Conservation (phyloP, 495 filamentous ascomycete species). For the Neurospora cerealis region DNA sequence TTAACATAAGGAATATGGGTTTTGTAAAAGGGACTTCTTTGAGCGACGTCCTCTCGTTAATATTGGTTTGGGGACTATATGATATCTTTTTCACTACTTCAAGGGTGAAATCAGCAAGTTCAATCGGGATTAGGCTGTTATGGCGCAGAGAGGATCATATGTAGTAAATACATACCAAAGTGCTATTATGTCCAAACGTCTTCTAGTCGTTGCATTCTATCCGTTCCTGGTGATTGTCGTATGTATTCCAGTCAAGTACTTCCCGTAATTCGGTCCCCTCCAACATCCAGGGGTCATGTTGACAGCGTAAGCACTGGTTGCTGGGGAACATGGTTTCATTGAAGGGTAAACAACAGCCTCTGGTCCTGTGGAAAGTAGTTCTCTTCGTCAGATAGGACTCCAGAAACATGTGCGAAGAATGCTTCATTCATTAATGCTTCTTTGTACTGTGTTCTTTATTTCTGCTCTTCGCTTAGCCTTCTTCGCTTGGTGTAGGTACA, state of each 20-base stretch:
- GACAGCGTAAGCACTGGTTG: background rate
- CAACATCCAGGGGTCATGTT: background rate
- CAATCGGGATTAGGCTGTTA: background rate
- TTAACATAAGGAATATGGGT: background rate
- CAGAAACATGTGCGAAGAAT: background rate
- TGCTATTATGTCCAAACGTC: background rate
- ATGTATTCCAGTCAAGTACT: background rate
- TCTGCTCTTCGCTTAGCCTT: background rate
- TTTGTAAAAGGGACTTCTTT: background rate
- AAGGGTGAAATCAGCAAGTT: background rate
- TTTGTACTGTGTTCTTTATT: background rate
- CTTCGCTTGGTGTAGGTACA: background rate
- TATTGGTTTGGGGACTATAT: background rate
- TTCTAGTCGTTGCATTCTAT: background rate
- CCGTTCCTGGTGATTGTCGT: background rate
- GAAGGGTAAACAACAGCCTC: background rate
- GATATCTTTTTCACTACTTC: background rate
- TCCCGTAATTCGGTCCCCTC: background rate
- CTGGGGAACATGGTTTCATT: background rate
- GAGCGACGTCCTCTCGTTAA: background rate
- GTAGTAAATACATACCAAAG: background rate
- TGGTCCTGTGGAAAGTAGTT: background rate
- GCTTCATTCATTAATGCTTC: background rate
- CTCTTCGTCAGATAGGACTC: background rate
- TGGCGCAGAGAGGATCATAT: background rate